These are phyloP conservation scores for Meyerozyma elateridarum DNA, from an alignment of 1,139 yeast species.

Conservation along the genomic window DNA sequence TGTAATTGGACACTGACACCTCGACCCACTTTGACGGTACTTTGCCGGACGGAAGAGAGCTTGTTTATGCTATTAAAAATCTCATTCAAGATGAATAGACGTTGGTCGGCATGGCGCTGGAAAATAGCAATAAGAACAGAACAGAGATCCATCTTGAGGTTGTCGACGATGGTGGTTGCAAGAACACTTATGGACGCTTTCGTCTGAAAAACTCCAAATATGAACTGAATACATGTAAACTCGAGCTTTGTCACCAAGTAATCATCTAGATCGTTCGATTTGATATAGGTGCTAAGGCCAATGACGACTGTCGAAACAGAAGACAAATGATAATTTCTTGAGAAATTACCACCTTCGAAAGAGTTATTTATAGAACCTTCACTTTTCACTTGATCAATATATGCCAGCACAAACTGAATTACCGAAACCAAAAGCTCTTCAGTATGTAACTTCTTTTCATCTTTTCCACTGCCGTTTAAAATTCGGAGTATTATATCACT, in stretches of 20 bases:
- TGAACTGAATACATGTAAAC: slow-evolving; percentile 35
- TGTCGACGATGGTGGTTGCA: slow-evolving; percentile 20
- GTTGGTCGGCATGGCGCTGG: slow-evolving; percentile 43
- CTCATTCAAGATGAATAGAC: slow-evolving; percentile 57
- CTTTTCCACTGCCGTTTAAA: slow-evolving; percentile 34
- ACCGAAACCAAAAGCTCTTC: slow-evolving; percentile 41
- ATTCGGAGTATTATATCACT: slow-evolving; percentile 37
- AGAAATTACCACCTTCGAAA: too few relatives aligned
- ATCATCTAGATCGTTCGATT: slow-evolving; percentile 34
- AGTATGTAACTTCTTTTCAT: slow-evolving; percentile 34
- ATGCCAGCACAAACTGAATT: slow-evolving; percentile 29
- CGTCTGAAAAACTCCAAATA: slow-evolving; percentile 26
- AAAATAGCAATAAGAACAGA: slow-evolving; percentile 43
- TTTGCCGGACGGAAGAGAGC: slow-evolving; percentile 37
- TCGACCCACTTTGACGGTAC: slow-evolving; percentile 37
- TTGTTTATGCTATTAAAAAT: slow-evolving; percentile 47
- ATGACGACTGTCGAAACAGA: slow-evolving; percentile 10
- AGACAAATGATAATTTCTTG: slow-evolving; percentile 3
- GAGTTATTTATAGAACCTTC: too few relatives aligned
- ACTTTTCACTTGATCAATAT: too few relatives aligned
- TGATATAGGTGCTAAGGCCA: slow-evolving; percentile 13
- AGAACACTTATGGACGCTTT: slow-evolving; percentile 16
- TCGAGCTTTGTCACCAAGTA: slow-evolving; percentile 47
- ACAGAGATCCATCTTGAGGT: slow-evolving; percentile 29
- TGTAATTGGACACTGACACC: slow-evolving; percentile 48